These are phyloP conservation scores for Yarrowia bubula DNA, from an alignment of 805 yeast genomes.

Conservation along the genomic window DNA sequence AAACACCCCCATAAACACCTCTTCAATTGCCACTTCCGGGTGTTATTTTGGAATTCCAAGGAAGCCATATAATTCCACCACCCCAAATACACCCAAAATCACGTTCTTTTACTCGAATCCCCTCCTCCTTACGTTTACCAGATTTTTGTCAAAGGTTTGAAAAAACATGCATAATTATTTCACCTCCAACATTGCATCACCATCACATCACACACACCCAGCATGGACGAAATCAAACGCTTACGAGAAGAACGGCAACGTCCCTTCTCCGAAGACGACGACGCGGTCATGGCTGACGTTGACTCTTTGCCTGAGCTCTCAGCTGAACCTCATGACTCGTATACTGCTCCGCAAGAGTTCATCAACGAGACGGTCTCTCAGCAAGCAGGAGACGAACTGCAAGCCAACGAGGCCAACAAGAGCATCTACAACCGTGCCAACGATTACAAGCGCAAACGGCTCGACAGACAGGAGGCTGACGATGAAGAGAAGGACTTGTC, in stretches of 20 bases:
- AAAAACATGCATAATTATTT: no score
- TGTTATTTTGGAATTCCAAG: no score
- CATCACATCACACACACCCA: neutral
- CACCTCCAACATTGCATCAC: neutral
- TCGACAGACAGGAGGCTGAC: slow-evolving; percentile 38
- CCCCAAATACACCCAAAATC: no score
- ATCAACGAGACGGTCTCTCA: slow-evolving; percentile 37
- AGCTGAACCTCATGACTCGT: slow-evolving; percentile 33
- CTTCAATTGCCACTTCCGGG: no score
- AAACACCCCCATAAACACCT: no score
- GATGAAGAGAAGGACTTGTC: slow-evolving; percentile 34
- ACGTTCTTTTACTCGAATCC: no score
- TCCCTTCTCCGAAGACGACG: slow-evolving; percentile 14
- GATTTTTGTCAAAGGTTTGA: no score
- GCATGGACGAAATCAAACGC: slow-evolving; percentile 25
- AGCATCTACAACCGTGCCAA: slow-evolving; percentile 43
- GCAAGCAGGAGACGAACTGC: slow-evolving; percentile 39
- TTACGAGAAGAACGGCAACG: slow-evolving; percentile 4
- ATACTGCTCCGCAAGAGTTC: slow-evolving; percentile 44
- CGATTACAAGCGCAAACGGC: slow-evolving; percentile 49
- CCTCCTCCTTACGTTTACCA: no score
- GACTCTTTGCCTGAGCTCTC: neutral
- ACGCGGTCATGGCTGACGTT: slow-evolving; percentile 20
- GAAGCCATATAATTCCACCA: no score
- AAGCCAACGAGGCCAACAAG: slow-evolving; percentile 32